Conservation (phyloP, 257 asterid species). For the Catharanthus roseus region DNA sequence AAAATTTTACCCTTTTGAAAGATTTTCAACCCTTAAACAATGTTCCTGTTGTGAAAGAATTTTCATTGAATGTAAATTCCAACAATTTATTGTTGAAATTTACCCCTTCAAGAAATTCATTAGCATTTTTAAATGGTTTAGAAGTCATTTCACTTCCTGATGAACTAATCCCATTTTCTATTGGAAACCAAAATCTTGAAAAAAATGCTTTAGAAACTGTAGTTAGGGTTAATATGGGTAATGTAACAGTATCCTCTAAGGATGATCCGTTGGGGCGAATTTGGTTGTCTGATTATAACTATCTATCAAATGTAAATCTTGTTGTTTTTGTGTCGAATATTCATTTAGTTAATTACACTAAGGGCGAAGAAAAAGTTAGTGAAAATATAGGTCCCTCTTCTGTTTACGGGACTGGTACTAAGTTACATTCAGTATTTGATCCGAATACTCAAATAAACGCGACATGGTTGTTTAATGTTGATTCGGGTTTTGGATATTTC, state of each 20-base stretch:
- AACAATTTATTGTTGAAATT: slow-evolving; percentile 23
- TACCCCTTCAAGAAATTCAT: slow-evolving; percentile 28
- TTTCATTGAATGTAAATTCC: slow-evolving; percentile 22
- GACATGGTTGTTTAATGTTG: slow-evolving; percentile 32
- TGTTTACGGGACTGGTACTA: slow-evolving; percentile 33
- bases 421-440: slow-evolving; percentile 12
- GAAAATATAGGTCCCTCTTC: slow-evolving; percentile 26
- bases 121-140: slow-evolving; percentile 33
- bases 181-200: slow-evolving; percentile 15
- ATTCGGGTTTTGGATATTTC: slow-evolving; percentile 37
- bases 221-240: slow-evolving; percentile 37
- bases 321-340: slow-evolving; percentile 11
- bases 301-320: slow-evolving; percentile 13
- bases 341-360: slow-evolving; percentile 24
- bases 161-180: slow-evolving; percentile 29
- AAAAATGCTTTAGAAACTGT: slow-evolving; percentile 29
- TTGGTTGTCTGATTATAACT: slow-evolving; percentile 28
- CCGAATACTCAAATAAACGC: slow-evolving; percentile 14
- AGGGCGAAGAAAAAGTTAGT: slow-evolving; percentile 14
- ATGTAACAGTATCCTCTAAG: slow-evolving; percentile 23
- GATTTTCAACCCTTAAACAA: slow-evolving; percentile 28
- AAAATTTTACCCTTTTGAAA: slow-evolving; percentile 28
- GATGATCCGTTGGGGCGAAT: slow-evolving; percentile 35
- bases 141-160: slow-evolving; percentile 35
- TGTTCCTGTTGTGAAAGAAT: slow-evolving; percentile 28